Base-by-base conservation (phyloP, 2,329 filamentous ascomycete genomes). In the Penicillium sp. region DNA sequence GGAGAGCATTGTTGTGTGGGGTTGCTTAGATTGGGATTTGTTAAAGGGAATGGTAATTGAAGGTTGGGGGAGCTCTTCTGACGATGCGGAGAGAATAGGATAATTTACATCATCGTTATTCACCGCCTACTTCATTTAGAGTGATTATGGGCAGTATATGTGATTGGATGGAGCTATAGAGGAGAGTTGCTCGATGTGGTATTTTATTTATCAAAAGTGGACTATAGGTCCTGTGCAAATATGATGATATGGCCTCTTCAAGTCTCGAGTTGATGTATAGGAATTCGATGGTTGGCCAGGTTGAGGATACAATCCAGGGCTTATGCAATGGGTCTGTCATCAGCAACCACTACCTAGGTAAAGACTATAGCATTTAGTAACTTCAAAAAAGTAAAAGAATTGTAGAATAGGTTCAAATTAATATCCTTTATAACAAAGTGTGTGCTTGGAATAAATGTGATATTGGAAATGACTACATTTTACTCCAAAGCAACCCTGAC, bases 1-100 rank as follows among this genome's bases (percentile, higher is more conserved):
- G 44, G 69, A 69, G 29, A 75, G 60, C 72, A 77, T 73, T 72
- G 61, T 55, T 49, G 35, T 50, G 14, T 24, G 13, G 48, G 50
- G 11, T 13, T 46, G 10, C 18, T 49, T 18, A 10, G 11, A 37
- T n/a, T 20, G 43, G 20, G 31, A 26, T 29, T 39, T 38, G 18
- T n/a, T 31, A 39, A 32, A 43, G 16, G 6, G 14, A 34, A 24
- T 18, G 18, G 20, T 8, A 43, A 51, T 13, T 35, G 34, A 42
- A 50, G 54, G 38, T 52, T 24, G 14, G 31, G 29, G 42, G 44
- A 55, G 45, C 45, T 43, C 29, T 18, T n/a, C 18, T 40, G 43
- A 51, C 58, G 43, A 56, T 50, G 56, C 48, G 52, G 50, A 60
- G 50, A 51, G 39, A 44, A 44, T 6, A 10, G 24, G n/a, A 52